These are phyloP conservation scores for Cyclotella baltica DNA, from an alignment of 108 stramenopile genomes.

Conservation along the genomic window DNA sequence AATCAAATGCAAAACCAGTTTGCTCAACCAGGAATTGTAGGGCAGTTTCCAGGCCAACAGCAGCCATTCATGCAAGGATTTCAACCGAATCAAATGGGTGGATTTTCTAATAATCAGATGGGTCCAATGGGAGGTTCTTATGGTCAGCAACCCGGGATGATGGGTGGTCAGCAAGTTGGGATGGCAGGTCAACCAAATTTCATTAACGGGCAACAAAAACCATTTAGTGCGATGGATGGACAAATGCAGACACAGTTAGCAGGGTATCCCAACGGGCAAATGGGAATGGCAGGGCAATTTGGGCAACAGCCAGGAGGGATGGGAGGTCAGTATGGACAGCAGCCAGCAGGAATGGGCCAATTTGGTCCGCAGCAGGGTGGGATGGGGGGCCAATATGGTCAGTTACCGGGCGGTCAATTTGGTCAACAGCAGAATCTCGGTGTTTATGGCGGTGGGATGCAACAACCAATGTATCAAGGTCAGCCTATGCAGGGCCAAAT, in stretches of 20 bases:
- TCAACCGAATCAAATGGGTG: constrained; percentile 13
- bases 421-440: constrained; percentile 3
- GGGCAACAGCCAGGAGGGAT: neutral
- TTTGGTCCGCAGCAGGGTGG: neutral
- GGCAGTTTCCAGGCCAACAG: neutral
- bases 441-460: neutral
- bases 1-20: neutral
- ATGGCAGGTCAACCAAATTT: neutral
- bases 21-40: neutral
- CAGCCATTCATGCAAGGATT: constrained; percentile 1
- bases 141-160: constrained; percentile 2
- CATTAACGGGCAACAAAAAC: neutral
- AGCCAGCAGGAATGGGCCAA: neutral
- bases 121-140: neutral
- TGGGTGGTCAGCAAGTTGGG: neutral
- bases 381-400: neutral
- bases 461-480: constrained; percentile 11
- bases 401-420: neutral
- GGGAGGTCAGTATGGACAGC: neutral
- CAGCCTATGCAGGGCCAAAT: neutral
- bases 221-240: neutral
- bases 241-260: neutral
- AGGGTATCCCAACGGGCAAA: neutral
- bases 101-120: neutral
- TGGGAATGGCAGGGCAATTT: neutral